phyloP scores from a whole-genome alignment of 225 moss, liverwort and hornwort species.

The Anthoceros angustus region DNA sequence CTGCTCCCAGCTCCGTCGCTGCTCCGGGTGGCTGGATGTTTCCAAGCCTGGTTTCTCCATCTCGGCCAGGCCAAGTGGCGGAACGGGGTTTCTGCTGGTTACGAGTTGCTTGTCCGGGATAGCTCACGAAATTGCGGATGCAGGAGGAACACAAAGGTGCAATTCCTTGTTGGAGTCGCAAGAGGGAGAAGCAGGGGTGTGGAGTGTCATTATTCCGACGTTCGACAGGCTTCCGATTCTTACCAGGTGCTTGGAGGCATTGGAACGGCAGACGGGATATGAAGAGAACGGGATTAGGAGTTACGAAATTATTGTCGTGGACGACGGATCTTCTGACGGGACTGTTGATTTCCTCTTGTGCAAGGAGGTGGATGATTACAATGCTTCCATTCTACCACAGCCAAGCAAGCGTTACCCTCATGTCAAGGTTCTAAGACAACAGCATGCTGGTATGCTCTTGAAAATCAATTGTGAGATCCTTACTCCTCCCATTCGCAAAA shows the following conservation, averaged over 20 bases:
- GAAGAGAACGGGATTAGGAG: conserved; percentile 25
- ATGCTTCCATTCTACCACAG: conserved; percentile 2
- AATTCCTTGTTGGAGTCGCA: neutral
- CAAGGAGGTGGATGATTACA: neutral
- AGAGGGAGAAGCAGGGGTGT: conserved; percentile 38
- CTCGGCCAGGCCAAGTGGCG: too few relatives aligned
- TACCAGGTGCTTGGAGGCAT: conserved; percentile 48
- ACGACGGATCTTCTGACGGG: conserved; percentile 75
- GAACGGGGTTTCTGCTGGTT: too few relatives aligned
- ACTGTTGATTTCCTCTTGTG: conserved; percentile 33
- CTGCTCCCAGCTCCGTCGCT: too few relatives aligned
- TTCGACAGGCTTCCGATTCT: conserved; percentile 75
- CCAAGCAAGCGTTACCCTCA: conserved; percentile 36
- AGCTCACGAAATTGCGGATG: neutral
- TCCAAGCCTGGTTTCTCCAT: too few relatives aligned
- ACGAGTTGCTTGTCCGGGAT: too few relatives aligned
- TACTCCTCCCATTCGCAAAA: neutral
- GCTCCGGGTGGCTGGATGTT: too few relatives aligned
- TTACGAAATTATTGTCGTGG: conserved; percentile 69
- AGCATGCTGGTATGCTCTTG: conserved; percentile 35
- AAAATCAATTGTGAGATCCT: neutral
- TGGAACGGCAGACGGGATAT: conserved; percentile 55
- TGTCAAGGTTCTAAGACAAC: conserved; percentile 50
- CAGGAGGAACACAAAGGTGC: neutral
- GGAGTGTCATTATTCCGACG: conserved; percentile 69